Evolutionary conservation across 2,329 filamentous ascomycete genomes (phyloP), one percentile per base, ranked within the genome.

Genomic region (Xylaria sp.): DNA sequence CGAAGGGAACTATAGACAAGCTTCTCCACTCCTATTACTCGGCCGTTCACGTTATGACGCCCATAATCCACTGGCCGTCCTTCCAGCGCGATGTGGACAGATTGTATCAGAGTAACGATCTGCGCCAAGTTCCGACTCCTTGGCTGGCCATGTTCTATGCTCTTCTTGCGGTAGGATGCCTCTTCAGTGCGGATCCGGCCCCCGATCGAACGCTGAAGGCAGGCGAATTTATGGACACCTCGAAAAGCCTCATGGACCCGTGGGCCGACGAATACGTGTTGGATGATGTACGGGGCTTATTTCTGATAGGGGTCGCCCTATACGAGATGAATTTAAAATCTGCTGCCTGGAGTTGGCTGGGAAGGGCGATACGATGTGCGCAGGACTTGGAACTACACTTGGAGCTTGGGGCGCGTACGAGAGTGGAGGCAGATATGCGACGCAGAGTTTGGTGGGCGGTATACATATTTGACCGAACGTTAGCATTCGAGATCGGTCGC

Each of bases 391-490:
- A 93, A 0, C 84, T 98, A 10, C 91, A 98, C 75, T 83, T 88
- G 6, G 93, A 97, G 75, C 88, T 88, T 1, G 91, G 91, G 0
- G 86, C 90, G 0, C 93, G 91, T 86, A 87, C 92, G 1, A 85
- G 90, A 0, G 84, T 97, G 16, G 94, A 97, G 75, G 88, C 88
- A 12, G 95, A 98, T 80, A 94, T 95, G 89, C 89, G 94, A 63
- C 89, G 92, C 69, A 87, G 94, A 64, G 88, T 96, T 2, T 99
- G 95, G 95, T 99, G 96, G 94, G 90, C 93, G 16, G 88, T 97
- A 65, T 98, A 98, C 80, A 89, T 93, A 53, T 90, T 94, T 82
- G 96, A 99, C 81, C 89, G 94, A 70, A 87, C 92, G 29, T 83
- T 97, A 59, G 90, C 93, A 0, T 84, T 97, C 13, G 94, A 97